Evolutionary conservation across 2,329 filamentous ascomycete genomes (phyloP).

Genomic region (Ascochyta viciae-villosae): DNA sequence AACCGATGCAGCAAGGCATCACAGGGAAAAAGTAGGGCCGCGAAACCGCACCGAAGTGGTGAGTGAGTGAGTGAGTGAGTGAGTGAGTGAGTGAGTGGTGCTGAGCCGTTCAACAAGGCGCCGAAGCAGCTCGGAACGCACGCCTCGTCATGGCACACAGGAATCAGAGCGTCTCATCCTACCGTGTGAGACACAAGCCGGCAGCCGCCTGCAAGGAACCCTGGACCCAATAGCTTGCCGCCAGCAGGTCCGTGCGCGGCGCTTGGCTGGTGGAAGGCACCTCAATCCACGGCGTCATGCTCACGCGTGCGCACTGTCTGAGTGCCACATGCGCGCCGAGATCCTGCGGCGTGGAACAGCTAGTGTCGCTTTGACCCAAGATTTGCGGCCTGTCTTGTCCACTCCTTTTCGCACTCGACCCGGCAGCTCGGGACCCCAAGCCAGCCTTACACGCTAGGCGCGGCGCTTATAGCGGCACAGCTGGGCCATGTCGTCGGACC

Average conservation of each 20-base stretch:
- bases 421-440: constrained; percentile 11
- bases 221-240: constrained; percentile 9
- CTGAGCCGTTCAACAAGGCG: not conserved
- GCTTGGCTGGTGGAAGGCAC: constrained; percentile 2
- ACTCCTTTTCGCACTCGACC: constrained; percentile 12
- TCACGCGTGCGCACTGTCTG: not conserved
- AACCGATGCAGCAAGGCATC: not conserved
- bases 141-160: not conserved
- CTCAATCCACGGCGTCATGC: constrained; percentile 6
- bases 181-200: constrained; percentile 11
- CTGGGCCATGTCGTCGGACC: constrained; percentile 11
- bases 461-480: constrained; percentile 22
- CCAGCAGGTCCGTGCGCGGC: not conserved
- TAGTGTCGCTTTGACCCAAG: not conserved
- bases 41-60: constrained; percentile 8
- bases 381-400: constrained; percentile 3
- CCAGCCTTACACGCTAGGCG: constrained; percentile 16
- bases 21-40: not conserved
- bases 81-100: too few species aligned
- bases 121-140: not conserved
- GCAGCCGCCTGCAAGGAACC: constrained; percentile 11
- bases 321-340: not conserved
- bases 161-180: constrained; percentile 9
- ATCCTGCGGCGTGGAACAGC: not conserved
- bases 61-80: too few species aligned